Evolutionary conservation across 1,139 yeast species (phyloP).

Genomic region (Geotrichum bryndzae): DNA sequence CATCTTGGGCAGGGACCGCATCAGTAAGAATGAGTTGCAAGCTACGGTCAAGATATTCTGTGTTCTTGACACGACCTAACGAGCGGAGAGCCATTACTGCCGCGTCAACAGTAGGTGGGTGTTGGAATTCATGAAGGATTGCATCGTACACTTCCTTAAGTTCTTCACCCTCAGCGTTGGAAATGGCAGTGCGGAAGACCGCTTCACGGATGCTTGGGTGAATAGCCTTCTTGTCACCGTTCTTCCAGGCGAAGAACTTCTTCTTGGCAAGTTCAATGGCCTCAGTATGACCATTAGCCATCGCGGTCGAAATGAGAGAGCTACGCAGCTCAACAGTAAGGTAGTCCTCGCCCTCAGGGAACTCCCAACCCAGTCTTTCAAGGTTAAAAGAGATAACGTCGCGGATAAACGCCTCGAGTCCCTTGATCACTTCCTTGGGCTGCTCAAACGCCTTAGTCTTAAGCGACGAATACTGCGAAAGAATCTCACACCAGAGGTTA

Average conservation of each 20-base stretch:
- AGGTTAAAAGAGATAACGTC: constrained; percentile 44
- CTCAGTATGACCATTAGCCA: constrained; percentile 44
- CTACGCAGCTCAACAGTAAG: constrained; percentile 49
- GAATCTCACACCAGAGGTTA: constrained; percentile 61
- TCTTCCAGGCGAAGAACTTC: constrained; percentile 39
- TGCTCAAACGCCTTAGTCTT: constrained; percentile 45
- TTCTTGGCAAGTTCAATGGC: constrained; percentile 45
- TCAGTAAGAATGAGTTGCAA: constrained; percentile 40
- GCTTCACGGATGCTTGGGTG: constrained; percentile 56
- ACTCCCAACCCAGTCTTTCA: constrained; percentile 38
- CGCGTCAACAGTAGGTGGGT: constrained; percentile 59
- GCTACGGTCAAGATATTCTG: constrained; percentile 37
- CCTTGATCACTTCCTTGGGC: constrained; percentile 35
- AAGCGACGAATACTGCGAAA: constrained; percentile 43
- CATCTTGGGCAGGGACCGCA: constrained; percentile 63
- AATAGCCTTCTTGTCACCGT: constrained; percentile 37
- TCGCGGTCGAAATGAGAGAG: constrained; percentile 47
- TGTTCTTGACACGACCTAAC: constrained; percentile 48
- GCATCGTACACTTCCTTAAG: constrained; percentile 42
- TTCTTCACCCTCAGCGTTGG: constrained; percentile 38
- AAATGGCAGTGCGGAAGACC: constrained; percentile 49
- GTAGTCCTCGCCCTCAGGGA: constrained; percentile 38
- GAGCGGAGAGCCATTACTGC: constrained; percentile 60
- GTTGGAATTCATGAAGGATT: constrained; percentile 45
- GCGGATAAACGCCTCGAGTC: constrained; percentile 40